Evolutionary conservation across 148 eudicot species (phyloP).

Genomic region (Rhododendron vialii): DNA sequence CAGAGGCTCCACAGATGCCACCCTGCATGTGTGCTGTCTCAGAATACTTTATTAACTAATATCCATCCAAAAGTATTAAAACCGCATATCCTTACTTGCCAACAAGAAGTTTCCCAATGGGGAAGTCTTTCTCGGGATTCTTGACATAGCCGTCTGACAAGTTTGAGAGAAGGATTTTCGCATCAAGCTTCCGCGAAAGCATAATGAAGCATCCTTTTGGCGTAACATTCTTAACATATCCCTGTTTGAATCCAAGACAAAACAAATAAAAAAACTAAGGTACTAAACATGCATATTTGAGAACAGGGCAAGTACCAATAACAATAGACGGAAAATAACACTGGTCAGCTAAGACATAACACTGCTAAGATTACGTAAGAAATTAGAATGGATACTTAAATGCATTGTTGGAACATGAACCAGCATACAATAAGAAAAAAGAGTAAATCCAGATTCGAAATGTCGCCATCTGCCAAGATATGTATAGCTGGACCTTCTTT

Average conservation of each 20-base stretch:
- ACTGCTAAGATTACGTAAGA: neutral
- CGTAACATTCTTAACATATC: conserved; percentile 80
- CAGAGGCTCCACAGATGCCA: conserved; percentile 74
- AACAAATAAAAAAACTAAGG: neutral
- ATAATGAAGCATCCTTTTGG: conserved; percentile 80
- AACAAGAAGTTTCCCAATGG: conserved; percentile 70
- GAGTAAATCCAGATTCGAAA: neutral
- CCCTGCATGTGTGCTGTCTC: conserved; percentile 31
- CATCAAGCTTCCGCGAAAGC: conserved; percentile 81
- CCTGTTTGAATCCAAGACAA: conserved; percentile 26
- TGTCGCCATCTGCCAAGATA: neutral
- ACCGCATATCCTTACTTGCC: conserved; percentile 54
- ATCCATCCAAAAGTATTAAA: neutral
- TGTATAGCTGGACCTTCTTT: neutral
- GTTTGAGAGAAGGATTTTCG: conserved; percentile 65
- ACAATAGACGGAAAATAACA: neutral
- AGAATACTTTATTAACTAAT: conserved; percentile 7
- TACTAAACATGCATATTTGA: neutral
- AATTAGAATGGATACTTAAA: neutral
- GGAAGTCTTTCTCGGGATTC: conserved; percentile 74
- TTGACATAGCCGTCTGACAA: conserved; percentile 73
- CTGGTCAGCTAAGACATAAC: neutral
- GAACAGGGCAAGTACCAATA: neutral
- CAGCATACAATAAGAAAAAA: neutral
- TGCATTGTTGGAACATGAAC: neutral